Percentiles rank a stretch among this genome's conserved stretches.
These are phyloP conservation scores for Ocimum tenuiflorum DNA, from an alignment of 257 asterid species.

Conservation along the genomic window DNA sequence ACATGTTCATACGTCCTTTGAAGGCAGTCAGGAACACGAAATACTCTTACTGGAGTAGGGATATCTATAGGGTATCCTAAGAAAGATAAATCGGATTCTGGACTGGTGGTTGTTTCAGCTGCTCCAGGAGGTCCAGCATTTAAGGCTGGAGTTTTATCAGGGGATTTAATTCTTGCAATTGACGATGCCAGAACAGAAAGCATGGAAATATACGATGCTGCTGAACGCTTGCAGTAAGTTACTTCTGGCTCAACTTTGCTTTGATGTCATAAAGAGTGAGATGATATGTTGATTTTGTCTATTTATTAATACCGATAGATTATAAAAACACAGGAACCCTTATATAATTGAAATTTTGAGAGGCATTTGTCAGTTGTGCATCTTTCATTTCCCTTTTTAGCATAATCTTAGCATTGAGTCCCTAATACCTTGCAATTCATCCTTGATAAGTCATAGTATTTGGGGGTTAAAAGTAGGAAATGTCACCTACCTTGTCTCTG, in stretches of 20 bases:
- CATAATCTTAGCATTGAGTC: neutral
- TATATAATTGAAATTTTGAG: neutral
- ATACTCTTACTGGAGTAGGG: slow-evolving; percentile 86
- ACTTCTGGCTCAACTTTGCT: slow-evolving; percentile 9
- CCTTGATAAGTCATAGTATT: too few species aligned
- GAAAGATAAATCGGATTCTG: slow-evolving; percentile 55
- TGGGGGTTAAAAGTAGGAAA: too few species aligned
- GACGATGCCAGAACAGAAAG: slow-evolving; percentile 66
- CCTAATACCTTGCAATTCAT: too few species aligned
- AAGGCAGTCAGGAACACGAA: slow-evolving; percentile 99
- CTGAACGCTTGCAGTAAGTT: slow-evolving; percentile 86
- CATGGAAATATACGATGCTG: slow-evolving; percentile 92
- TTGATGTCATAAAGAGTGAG: slow-evolving; percentile 1
- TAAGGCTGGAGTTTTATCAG: slow-evolving; percentile 77
- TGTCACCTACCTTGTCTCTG: neutral
- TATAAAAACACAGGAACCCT: neutral
- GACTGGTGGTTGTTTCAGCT: slow-evolving; percentile 79
- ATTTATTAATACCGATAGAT: neutral
- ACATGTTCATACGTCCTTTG: slow-evolving; percentile 41
- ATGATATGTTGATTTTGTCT: neutral
- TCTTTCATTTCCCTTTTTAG: neutral
- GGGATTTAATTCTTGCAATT: slow-evolving; percentile 77
- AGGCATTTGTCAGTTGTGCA: too few species aligned
- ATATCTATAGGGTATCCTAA: slow-evolving; percentile 83
- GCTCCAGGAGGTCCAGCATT: slow-evolving; percentile 95